These are phyloP conservation scores for Gaultheria prostrata DNA, from an alignment of 148 eudicot species.

Conservation along the genomic window DNA sequence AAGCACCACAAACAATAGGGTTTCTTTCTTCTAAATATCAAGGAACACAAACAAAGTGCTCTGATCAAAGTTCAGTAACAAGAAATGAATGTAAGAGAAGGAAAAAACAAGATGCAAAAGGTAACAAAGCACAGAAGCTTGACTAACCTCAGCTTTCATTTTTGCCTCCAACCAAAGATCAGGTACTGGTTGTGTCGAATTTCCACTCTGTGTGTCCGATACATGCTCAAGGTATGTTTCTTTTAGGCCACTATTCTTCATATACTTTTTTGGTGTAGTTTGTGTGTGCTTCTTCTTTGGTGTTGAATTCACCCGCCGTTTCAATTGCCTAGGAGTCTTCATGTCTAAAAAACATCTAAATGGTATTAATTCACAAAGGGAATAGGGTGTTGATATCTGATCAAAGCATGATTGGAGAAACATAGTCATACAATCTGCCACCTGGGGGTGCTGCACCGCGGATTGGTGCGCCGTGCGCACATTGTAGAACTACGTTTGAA, in stretches of 20 bases:
- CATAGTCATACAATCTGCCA: neutral
- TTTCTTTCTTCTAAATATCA: neutral
- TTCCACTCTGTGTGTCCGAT: slow-evolving; percentile 29
- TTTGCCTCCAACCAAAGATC: slow-evolving; percentile 81
- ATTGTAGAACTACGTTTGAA: no score
- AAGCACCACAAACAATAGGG: neutral
- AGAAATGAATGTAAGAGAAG: neutral
- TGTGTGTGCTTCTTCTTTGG: slow-evolving; percentile 43
- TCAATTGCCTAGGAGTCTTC: slow-evolving; percentile 49
- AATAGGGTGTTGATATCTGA: neutral
- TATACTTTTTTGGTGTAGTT: slow-evolving; percentile 41
- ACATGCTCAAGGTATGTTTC: slow-evolving; percentile 29
- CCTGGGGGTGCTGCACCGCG: no score
- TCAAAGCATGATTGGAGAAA: neutral
- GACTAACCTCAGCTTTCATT: slow-evolving; percentile 72
- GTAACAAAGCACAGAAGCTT: neutral
- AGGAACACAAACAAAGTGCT: neutral
- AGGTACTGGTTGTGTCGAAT: slow-evolving; percentile 42
- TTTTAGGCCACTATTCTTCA: slow-evolving; percentile 35
- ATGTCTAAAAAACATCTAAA: slow-evolving; percentile 30
- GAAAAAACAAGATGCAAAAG: neutral
- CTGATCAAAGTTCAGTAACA: slow-evolving; percentile 8
- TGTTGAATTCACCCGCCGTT: slow-evolving; percentile 39
- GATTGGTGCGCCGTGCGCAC: no score
- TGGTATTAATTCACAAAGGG: slow-evolving; percentile 3